Evolutionary conservation across 2,329 filamentous ascomycete genomes (phyloP), one percentile per base, ranked within the genome.

Genomic region (Ceratocystis colombiana): DNA sequence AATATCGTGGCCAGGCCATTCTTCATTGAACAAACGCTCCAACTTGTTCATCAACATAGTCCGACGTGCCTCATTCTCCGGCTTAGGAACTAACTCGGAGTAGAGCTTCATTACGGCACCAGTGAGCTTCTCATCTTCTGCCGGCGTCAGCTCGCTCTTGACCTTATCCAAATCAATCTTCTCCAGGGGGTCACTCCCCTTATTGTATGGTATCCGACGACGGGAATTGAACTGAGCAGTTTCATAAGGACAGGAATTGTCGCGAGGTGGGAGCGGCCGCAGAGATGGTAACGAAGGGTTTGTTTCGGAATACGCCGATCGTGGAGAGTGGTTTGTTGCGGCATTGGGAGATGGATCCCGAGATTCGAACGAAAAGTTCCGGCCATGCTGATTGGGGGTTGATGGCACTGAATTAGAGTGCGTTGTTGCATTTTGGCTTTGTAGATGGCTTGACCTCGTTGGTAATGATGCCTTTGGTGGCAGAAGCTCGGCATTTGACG

Each of bases 1-100:
- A 72, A 96, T 96, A 68, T 95, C 83, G 72, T 90, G 88, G 0
- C 89, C 90, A 0, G 94, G 94, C 90, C 93, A 99, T 73, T 95
- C 86, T 6, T 89, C 83, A 72, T 95, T 94, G 74, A 99, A 85
- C 50, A 97, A 84, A 70, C 83, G 87, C 76, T 96, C 89, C 72
- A 99, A 78, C 77, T 97, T 99, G 70, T 81, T 79, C n/a, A 96
- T 85, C 71, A 99, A 84, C 72, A 83, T 85, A 70, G 82, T 80
- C 68, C 93, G 82, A 70, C 90, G 86, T 68, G 84, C 79, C 71
- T 96, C 89, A 68, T 93, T 92, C 70, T 90, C 84, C 0, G 83
- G 78, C 2, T 88, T 93, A 6, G 94, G 94, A 72, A 94, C 77
- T 82, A 99, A 85, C 76, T 85, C 84, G 72, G 89, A 84, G 75